Percentiles rank a stretch among this genome's conserved stretches.
These are phyloP conservation scores for Aspergillus viridinutans DNA, from an alignment of 2,329 filamentous ascomycete genomes.

Conservation along the genomic window DNA sequence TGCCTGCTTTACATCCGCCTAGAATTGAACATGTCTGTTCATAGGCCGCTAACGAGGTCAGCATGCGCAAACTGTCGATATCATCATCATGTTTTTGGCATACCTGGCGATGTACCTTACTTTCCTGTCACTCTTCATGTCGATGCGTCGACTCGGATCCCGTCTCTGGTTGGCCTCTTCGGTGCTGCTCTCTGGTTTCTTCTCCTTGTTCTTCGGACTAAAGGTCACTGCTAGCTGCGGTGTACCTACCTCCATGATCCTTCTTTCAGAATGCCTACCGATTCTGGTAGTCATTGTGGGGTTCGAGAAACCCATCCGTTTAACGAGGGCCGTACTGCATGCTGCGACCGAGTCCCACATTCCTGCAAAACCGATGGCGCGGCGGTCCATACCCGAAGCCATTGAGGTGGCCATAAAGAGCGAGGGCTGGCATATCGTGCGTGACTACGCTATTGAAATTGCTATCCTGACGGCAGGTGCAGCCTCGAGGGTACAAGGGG, in stretches of 20 bases:
- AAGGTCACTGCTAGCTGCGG: constrained; percentile 89
- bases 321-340: constrained; percentile 88
- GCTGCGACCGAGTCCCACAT: constrained; percentile 51
- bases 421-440: constrained; percentile 58
- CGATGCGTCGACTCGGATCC: constrained; percentile 92
- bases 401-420: constrained; percentile 60
- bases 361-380: too few species aligned
- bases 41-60: constrained; percentile 46
- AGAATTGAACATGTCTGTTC: too few species aligned
- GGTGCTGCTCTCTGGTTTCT: constrained; percentile 85
- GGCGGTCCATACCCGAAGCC: too few species aligned
- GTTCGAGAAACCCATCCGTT: constrained; percentile 96
- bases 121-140: constrained; percentile 96
- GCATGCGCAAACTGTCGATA: constrained; percentile 94
- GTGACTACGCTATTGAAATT: constrained; percentile 93
- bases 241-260: constrained; percentile 86
- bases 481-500: constrained; percentile 90
- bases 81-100: constrained; percentile 93
- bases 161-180: constrained; percentile 95
- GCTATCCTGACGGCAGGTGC: constrained; percentile 77
- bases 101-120: constrained; percentile 98
- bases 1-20: background rate
- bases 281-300: constrained; percentile 98
- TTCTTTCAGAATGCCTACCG: constrained; percentile 90
- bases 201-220: constrained; percentile 91